Evolutionary conservation across 2,329 filamentous ascomycete genomes (phyloP).

Genomic region (Lasiodiplodia theobromae): DNA sequence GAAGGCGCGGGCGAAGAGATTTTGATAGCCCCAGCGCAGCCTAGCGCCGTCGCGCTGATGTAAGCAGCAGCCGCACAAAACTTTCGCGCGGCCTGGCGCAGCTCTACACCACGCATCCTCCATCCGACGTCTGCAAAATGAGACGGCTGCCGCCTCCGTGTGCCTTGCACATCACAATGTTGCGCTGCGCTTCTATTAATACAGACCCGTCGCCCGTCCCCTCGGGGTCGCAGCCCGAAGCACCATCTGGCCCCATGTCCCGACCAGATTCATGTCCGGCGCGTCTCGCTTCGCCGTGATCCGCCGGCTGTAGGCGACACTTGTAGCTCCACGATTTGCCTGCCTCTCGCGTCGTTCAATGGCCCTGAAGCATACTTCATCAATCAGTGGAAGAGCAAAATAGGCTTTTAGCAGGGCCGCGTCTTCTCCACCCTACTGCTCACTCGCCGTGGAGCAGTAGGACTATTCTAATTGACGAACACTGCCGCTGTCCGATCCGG

Average conservation of each 20-base stretch:
- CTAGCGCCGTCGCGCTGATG: constrained; percentile 15
- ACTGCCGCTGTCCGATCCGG: constrained; percentile 35
- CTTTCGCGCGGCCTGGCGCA: background rate
- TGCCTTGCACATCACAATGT: constrained; percentile 21
- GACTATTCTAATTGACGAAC: constrained; percentile 58
- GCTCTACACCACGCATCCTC: constrained; percentile 3
- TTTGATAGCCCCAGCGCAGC: constrained; percentile 19
- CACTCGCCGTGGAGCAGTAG: constrained; percentile 48
- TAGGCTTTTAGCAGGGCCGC: constrained; percentile 60
- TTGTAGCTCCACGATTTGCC: constrained; percentile 55
- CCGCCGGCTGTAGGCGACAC: constrained; percentile 18
- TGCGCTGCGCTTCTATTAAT: constrained; percentile 9
- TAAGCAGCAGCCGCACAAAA: constrained; percentile 23
- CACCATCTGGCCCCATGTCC: constrained; percentile 18
- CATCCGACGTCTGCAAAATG: constrained; percentile 13
- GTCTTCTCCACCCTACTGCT: constrained; percentile 61
- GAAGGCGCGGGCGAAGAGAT: constrained; percentile 13
- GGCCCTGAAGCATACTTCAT: constrained; percentile 58
- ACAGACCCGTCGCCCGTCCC: background rate
- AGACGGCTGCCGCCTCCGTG: constrained; percentile 10
- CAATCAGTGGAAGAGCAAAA: constrained; percentile 59
- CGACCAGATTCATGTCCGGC: constrained; percentile 14
- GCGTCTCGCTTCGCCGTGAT: constrained; percentile 19
- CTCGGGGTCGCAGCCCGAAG: constrained; percentile 4
- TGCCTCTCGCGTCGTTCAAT: constrained; percentile 56